phyloP scores from a whole-genome alignment of 75 land plant species.

The Selaginella moellendorffii region DNA sequence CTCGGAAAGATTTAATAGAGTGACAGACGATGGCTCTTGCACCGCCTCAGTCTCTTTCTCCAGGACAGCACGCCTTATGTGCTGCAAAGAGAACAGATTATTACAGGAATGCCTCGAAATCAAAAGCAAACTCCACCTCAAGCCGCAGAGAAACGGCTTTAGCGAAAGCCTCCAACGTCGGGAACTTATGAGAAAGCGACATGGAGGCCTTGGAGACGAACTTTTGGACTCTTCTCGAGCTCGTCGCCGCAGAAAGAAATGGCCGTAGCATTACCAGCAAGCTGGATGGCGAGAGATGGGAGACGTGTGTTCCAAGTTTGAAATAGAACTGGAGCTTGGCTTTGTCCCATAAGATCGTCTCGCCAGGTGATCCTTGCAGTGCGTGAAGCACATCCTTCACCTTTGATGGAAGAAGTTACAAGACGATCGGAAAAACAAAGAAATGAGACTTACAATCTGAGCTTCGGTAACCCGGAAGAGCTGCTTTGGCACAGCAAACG shows the following conservation, averaged over 20 bases:
- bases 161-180: slow-evolving; percentile 80
- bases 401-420: slow-evolving; percentile 17
- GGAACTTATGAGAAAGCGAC: slow-evolving; percentile 17
- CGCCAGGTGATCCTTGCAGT: slow-evolving; percentile 62
- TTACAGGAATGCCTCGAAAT: not conserved
- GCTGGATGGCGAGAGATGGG: slow-evolving; percentile 62
- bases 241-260: slow-evolving; percentile 52
- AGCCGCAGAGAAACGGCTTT: slow-evolving; percentile 51
- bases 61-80: slow-evolving; percentile 47
- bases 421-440: no score
- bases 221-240: slow-evolving; percentile 42
- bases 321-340: slow-evolving; percentile 22
- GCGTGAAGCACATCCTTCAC: slow-evolving; percentile 62
- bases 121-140: slow-evolving; percentile 24
- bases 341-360: slow-evolving; percentile 52
- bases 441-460: slow-evolving; percentile 31
- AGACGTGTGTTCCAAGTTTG: slow-evolving; percentile 43
- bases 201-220: slow-evolving; percentile 36
- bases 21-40: slow-evolving; percentile 28
- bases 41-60: slow-evolving; percentile 43
- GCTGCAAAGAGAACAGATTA: slow-evolving; percentile 22
- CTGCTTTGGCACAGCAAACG: slow-evolving; percentile 42
- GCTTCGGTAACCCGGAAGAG: slow-evolving; percentile 40
- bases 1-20: slow-evolving; percentile 46
- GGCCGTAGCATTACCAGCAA: slow-evolving; percentile 33